phyloP scores from a whole-genome alignment of 768 basidiomycete species.

The Cystofilobasidium capitatum region DNA sequence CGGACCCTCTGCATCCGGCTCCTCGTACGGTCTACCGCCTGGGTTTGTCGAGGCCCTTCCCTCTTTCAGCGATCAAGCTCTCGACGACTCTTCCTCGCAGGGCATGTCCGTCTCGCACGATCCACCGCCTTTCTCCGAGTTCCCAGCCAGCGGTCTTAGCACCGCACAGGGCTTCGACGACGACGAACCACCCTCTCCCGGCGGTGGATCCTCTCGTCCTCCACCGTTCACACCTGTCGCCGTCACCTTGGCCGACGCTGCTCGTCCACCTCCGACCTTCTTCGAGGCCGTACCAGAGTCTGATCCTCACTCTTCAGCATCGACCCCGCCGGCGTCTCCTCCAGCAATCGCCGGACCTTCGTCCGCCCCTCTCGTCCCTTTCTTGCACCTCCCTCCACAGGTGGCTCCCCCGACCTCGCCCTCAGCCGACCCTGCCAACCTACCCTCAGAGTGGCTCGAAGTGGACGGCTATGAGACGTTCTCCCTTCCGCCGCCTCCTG shows the following conservation, averaged over 20 bases:
- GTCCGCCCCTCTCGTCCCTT: background rate
- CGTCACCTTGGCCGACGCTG: background rate
- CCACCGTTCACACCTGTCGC: background rate
- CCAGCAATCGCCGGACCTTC: background rate
- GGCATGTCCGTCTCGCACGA: slow-evolving; percentile 1
- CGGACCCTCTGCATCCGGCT: background rate
- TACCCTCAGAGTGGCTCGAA: slow-evolving; percentile 18
- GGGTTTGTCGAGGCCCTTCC: background rate
- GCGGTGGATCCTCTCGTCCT: background rate
- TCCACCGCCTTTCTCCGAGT: slow-evolving; percentile 25
- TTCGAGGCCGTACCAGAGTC: background rate
- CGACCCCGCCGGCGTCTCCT: background rate
- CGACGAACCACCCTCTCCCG: background rate
- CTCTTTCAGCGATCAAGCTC: background rate
- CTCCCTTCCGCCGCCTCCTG: slow-evolving; percentile 9
- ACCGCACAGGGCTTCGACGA: background rate
- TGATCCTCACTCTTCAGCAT: background rate
- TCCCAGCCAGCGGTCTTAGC: background rate
- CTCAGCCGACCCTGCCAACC: slow-evolving; percentile 7
- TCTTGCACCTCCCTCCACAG: background rate
- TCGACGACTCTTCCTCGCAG: background rate
- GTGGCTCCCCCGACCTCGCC: background rate
- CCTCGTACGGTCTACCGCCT: background rate
- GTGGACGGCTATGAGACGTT: slow-evolving; percentile 21
- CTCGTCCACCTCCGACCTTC: slow-evolving; percentile 13